These are phyloP conservation scores for Pichia paraexigua DNA, from an alignment of 805 yeast species.

Conservation along the genomic window DNA sequence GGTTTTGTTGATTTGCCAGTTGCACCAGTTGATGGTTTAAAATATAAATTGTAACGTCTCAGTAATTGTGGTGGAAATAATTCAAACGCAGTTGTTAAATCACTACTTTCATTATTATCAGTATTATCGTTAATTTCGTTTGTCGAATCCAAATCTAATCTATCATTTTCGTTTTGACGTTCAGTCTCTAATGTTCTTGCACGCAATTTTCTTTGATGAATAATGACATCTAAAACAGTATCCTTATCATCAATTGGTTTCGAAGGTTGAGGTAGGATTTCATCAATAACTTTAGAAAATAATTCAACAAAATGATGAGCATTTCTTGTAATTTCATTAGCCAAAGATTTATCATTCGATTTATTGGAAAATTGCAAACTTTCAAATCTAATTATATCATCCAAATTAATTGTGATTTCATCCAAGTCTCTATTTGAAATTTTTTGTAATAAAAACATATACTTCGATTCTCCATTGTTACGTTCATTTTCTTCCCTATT, in stretches of 20 bases:
- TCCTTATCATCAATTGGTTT: constrained; percentile 71
- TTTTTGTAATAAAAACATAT: constrained; percentile 63
- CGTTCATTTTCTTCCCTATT: constrained; percentile 20
- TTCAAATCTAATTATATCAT: constrained; percentile 73
- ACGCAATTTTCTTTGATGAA: constrained; percentile 81
- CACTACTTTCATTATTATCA: constrained; percentile 8
- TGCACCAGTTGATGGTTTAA: constrained; percentile 60
- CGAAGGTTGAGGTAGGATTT: constrained; percentile 80
- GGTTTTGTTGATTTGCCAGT: constrained; percentile 41
- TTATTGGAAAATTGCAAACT: constrained; percentile 20
- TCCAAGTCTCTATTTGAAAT: constrained; percentile 77
- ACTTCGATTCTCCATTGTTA: constrained; percentile 49
- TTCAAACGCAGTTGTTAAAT: constrained; percentile 30
- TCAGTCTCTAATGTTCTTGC: constrained; percentile 68
- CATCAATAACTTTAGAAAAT: constrained; percentile 69
- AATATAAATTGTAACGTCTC: constrained; percentile 79
- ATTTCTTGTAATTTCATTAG: constrained; percentile 58
- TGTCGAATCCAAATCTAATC: constrained; percentile 28
- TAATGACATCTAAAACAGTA: constrained; percentile 86
- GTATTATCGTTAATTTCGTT: constrained; percentile 10
- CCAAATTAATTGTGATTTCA: constrained; percentile 67
- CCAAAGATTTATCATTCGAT: constrained; percentile 26
- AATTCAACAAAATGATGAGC: constrained; percentile 74
- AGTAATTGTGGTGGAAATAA: constrained; percentile 81
- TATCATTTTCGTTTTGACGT: constrained; percentile 51